Evolutionary conservation across 805 yeast genomes (phyloP).

Genomic region (Vanderwaltozyma verrucispora): DNA sequence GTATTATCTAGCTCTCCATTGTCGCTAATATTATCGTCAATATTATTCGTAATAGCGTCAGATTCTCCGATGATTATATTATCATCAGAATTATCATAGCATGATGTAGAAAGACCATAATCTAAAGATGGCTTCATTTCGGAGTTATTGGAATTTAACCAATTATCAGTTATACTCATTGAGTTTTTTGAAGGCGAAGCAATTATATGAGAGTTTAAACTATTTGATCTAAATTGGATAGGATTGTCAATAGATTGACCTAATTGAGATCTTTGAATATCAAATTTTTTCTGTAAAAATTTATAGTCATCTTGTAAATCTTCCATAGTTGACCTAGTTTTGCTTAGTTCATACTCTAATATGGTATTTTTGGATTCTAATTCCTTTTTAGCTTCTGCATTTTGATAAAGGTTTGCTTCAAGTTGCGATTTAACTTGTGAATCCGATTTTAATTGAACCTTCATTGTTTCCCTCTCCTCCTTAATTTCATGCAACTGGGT

Average conservation of each 20-base stretch:
- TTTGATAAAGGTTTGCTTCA: constrained; percentile 3
- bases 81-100: not conserved
- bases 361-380: not conserved
- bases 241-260: constrained; percentile 8
- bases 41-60: not conserved
- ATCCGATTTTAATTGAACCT: not conserved
- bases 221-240: not conserved
- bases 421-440: constrained; percentile 7
- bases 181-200: not conserved
- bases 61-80: not conserved
- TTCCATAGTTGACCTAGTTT: not conserved
- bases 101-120: not conserved
- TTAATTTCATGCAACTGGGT: constrained; percentile 33
- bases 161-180: constrained; percentile 10
- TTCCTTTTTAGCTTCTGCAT: constrained; percentile 1
- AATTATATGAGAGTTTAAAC: not conserved
- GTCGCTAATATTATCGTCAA: too few species aligned
- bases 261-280: constrained; percentile 17
- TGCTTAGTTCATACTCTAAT: constrained; percentile 13
- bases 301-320: constrained; percentile 22
- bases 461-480: constrained; percentile 18
- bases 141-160: constrained; percentile 6
- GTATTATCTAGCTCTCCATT: not conserved
- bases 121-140: not conserved
- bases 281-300: constrained; percentile 18